phyloP scores from a whole-genome alignment of 805 yeast genomes.

The Wickerhamiella nectarea region DNA sequence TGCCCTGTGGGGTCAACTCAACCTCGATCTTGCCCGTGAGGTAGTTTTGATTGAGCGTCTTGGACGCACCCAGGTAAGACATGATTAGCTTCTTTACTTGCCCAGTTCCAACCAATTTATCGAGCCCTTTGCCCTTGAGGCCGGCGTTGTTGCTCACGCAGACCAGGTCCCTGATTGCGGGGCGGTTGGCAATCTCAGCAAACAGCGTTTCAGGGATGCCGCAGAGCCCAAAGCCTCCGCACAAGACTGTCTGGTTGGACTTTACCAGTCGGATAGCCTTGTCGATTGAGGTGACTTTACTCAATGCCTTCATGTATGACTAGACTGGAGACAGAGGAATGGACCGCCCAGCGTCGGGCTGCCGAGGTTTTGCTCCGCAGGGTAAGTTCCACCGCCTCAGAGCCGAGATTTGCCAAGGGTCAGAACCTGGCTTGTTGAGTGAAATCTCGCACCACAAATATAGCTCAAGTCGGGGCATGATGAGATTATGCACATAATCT shows the following conservation, averaged over 20 bases:
- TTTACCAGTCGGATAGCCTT: conserved; percentile 17
- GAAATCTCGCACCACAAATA: too few relatives aligned
- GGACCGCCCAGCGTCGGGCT: too few relatives aligned
- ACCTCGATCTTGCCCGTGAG: conserved; percentile 33
- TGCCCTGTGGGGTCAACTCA: conserved; percentile 40
- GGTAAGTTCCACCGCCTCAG: too few relatives aligned
- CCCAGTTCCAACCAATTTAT: conserved; percentile 30
- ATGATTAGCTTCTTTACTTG: conserved; percentile 35
- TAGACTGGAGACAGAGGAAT: too few relatives aligned
- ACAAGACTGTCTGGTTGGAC: conserved; percentile 27
- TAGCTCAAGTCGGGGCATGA: too few relatives aligned
- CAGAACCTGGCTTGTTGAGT: too few relatives aligned
- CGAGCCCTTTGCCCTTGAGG: conserved; percentile 33
- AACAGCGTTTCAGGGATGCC: conserved; percentile 37
- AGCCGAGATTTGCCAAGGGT: too few relatives aligned
- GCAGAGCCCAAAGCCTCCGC: conserved; percentile 39
- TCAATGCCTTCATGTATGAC: neutral
- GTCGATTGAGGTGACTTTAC: conserved; percentile 15
- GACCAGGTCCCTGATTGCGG: conserved; percentile 29
- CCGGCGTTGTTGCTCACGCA: conserved; percentile 40
- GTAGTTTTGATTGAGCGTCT: conserved; percentile 30
- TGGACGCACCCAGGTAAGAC: conserved; percentile 36
- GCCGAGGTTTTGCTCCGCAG: too few relatives aligned
- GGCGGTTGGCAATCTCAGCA: conserved; percentile 26
- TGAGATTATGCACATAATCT: too few relatives aligned